phyloP scores from a whole-genome alignment of 1,284 basidiomycete species.

The Ustilago bromivora region DNA sequence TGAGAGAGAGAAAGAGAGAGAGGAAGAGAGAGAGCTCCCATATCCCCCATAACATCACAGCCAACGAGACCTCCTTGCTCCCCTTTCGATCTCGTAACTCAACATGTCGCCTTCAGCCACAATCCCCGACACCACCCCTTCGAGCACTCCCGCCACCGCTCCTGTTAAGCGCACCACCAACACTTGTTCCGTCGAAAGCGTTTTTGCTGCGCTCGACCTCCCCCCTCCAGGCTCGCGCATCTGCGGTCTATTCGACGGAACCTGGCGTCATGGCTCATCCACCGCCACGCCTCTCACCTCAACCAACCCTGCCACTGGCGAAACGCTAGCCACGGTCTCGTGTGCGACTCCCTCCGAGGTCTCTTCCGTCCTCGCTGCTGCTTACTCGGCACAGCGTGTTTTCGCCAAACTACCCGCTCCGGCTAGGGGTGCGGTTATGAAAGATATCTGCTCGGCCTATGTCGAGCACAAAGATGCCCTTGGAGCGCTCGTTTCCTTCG shows the following conservation, averaged over 20 bases:
- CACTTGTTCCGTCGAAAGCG: conserved; percentile 14
- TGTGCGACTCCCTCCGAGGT: conserved; percentile 80
- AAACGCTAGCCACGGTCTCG: conserved; percentile 52
- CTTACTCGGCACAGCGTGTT: conserved; percentile 78
- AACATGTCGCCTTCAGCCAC: conserved; percentile 19
- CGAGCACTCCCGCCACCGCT: conserved; percentile 1
- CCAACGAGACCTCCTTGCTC: too few relatives aligned
- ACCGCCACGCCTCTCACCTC: conserved; percentile 32
- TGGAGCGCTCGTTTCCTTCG: conserved; percentile 79
- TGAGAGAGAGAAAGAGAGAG: background rate
- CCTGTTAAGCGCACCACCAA: background rate
- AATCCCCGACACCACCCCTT: conserved; percentile 30
- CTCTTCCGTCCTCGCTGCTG: conserved; percentile 75
- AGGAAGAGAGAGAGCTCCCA: background rate
- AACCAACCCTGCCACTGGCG: conserved; percentile 60
- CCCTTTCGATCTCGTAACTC: background rate
- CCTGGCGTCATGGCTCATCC: conserved; percentile 36
- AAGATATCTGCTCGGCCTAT: conserved; percentile 87
- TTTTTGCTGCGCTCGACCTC: conserved; percentile 39
- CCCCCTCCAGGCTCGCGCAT: conserved; percentile 39
- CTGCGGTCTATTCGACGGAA: conserved; percentile 59
- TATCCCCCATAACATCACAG: background rate
- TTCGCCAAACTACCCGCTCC: conserved; percentile 87
- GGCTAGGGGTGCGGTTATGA: conserved; percentile 84
- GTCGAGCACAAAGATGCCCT: conserved; percentile 82